These are phyloP conservation scores for Irpex lacteus DNA, from an alignment of 1,284 basidiomycete genomes.

Conservation along the genomic window DNA sequence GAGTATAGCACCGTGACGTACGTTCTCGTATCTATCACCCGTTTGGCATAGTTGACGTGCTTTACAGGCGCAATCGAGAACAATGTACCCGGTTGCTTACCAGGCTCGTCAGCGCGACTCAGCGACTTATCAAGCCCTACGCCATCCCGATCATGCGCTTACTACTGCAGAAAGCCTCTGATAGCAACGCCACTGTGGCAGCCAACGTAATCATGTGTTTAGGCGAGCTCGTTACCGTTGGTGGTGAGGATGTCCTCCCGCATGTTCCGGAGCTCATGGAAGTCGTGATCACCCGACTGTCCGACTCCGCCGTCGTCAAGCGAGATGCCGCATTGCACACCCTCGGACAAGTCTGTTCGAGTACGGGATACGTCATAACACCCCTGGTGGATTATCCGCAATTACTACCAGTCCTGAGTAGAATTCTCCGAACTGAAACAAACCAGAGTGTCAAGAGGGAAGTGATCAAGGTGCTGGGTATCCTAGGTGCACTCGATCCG, in stretches of 20 bases:
- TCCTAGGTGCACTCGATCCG: constrained; percentile 96
- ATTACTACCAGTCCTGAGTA: constrained; percentile 83
- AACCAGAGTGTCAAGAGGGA: constrained; percentile 81
- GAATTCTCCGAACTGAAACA: constrained; percentile 85
- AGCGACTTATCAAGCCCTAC: constrained; percentile 95
- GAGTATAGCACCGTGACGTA: constrained; percentile 93
- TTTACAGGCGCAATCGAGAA: constrained; percentile 75
- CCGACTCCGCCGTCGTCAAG: constrained; percentile 83
- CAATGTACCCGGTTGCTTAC: constrained; percentile 90
- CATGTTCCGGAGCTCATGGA: constrained; percentile 88
- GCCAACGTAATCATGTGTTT: constrained; percentile 94
- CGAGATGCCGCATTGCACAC: constrained; percentile 94
- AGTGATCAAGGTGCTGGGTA: constrained; percentile 92
- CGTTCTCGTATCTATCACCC: constrained; percentile 3
- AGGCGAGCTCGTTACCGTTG: constrained; percentile 93
- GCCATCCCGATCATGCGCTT: constrained; percentile 95
- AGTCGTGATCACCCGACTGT: constrained; percentile 85
- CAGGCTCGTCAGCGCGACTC: constrained; percentile 86
- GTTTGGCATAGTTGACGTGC: constrained; percentile 9
- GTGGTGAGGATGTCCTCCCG: constrained; percentile 87
- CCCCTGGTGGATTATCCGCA: constrained; percentile 92
- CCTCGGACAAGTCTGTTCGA: constrained; percentile 93
- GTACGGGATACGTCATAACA: constrained; percentile 92
- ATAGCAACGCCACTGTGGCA: constrained; percentile 84
- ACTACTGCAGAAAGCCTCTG: constrained; percentile 85